Conservation (phyloP, 139 green algal species). For the Pleodorina starrii region DNA sequence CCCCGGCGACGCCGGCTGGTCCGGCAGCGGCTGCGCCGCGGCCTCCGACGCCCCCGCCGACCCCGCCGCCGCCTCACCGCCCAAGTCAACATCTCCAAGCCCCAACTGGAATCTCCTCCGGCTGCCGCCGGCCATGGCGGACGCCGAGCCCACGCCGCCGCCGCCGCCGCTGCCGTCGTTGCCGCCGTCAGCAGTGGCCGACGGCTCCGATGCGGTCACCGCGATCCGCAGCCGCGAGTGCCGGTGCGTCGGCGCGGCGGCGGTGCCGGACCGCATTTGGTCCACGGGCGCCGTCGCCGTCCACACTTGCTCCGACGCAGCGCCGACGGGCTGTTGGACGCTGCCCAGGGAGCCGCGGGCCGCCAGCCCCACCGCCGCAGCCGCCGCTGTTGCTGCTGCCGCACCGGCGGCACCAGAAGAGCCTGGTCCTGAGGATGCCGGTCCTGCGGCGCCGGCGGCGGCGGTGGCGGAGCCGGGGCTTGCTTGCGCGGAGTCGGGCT, state of each 20-base stretch:
- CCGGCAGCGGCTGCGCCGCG: not conserved
- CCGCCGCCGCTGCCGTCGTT: not conserved
- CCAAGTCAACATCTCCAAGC: not conserved
- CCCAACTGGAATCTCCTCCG: not conserved
- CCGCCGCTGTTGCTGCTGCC: not conserved
- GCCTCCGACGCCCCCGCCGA: not conserved
- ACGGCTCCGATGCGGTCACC: not conserved
- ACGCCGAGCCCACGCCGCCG: not conserved
- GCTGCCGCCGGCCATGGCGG: not conserved
- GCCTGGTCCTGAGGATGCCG: not conserved
- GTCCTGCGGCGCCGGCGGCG: not conserved
- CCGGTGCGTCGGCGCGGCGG: not conserved
- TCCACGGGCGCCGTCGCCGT: not conserved
- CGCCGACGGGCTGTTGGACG: not conserved
- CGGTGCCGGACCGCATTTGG: not conserved
- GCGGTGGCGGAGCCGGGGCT: not conserved
- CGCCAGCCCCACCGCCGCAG: not conserved
- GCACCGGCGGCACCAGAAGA: not conserved
- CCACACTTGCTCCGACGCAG: not conserved
- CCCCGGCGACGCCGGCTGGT: not conserved
- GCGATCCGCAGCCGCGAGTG: slow-evolving; percentile 18
- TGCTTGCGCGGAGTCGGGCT: not conserved
- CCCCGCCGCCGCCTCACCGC: too few species aligned
- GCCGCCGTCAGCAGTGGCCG: not conserved
- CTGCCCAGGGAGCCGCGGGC: not conserved